Evolutionary conservation across 1,284 basidiomycete species (phyloP).

Genomic region (Cryptococcus floricola): DNA sequence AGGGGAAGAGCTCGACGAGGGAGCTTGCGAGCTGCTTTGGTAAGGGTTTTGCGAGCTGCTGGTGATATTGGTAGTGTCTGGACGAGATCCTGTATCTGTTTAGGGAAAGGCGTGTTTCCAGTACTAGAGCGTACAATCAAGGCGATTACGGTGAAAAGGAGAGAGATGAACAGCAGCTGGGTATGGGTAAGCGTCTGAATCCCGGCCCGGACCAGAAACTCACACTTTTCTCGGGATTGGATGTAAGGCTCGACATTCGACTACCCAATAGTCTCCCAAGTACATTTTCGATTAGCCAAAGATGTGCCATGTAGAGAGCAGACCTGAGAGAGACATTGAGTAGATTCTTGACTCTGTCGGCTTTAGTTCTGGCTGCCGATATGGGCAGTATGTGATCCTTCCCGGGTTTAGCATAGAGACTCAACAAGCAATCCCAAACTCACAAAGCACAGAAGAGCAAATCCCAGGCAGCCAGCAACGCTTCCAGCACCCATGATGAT

Average conservation of each 20-base stretch:
- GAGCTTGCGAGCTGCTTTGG: constrained; percentile 4
- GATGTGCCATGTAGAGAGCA: constrained; percentile 17
- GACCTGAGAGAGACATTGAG: constrained; percentile 12
- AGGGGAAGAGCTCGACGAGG: constrained; percentile 24
- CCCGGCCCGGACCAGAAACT: not conserved
- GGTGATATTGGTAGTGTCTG: not conserved
- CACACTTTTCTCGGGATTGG: constrained; percentile 29
- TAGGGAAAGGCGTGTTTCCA: too few relatives aligned
- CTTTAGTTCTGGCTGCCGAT: not conserved
- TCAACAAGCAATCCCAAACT: not conserved
- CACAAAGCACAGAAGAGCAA: constrained; percentile 32
- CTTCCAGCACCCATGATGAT: constrained; percentile 16
- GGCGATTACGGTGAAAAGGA: constrained; percentile 24
- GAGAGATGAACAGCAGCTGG: constrained; percentile 31
- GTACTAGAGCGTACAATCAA: constrained; percentile 19
- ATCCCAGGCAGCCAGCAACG: constrained; percentile 17
- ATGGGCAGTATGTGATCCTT: constrained; percentile 10
- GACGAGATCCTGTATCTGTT: too few relatives aligned
- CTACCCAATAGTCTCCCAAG: constrained; percentile 11
- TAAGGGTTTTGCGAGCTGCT: not conserved
- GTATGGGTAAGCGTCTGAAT: not conserved
- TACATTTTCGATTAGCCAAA: constrained; percentile 18
- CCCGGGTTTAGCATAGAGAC: not conserved
- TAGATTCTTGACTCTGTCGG: constrained; percentile 5
- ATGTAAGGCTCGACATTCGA: constrained; percentile 7